phyloP scores from a whole-genome alignment of 2,329 filamentous ascomycete genomes.

The Penicillium sp. region DNA sequence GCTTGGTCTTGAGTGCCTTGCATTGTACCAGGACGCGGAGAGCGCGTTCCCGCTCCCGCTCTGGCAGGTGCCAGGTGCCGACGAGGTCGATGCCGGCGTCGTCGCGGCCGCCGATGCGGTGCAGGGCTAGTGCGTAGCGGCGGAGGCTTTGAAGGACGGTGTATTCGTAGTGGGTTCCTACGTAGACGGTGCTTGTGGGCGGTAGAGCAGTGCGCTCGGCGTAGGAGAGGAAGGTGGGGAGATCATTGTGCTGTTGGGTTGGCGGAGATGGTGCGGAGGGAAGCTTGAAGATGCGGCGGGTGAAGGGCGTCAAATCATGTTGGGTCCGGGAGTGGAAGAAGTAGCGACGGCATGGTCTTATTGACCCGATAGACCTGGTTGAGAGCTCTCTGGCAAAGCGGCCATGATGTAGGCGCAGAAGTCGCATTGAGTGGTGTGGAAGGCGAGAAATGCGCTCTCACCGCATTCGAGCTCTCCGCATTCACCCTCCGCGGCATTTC shows the following conservation, averaged over 20 bases:
- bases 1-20: conserved; percentile 46
- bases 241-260: conserved; percentile 38
- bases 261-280: conserved; percentile 37
- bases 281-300: conserved; percentile 39
- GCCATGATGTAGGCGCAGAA: conserved; percentile 16
- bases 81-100: conserved; percentile 51
- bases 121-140: conserved; percentile 41
- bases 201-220: conserved; percentile 41
- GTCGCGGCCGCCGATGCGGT: conserved; percentile 48
- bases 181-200: conserved; percentile 41
- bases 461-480: conserved; percentile 28
- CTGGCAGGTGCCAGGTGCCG: conserved; percentile 48
- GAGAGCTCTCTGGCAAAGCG: conserved; percentile 9
- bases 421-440: conserved; percentile 23
- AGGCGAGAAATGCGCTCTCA: conserved; percentile 13
- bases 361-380: neutral
- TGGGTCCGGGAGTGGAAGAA: conserved; percentile 17
- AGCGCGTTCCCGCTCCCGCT: conserved; percentile 30
- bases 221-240: conserved; percentile 44
- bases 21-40: conserved; percentile 50
- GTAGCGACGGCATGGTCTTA: neutral
- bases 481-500: conserved; percentile 9
- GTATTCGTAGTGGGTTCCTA: conserved; percentile 52
- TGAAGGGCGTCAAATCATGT: conserved; percentile 29
- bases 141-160: conserved; percentile 43